Percentiles rank a stretch among this genome's conserved stretches.
phyloP scores from a whole-genome alignment of 768 basidiomycete genomes.

The Agaricus blazei region DNA sequence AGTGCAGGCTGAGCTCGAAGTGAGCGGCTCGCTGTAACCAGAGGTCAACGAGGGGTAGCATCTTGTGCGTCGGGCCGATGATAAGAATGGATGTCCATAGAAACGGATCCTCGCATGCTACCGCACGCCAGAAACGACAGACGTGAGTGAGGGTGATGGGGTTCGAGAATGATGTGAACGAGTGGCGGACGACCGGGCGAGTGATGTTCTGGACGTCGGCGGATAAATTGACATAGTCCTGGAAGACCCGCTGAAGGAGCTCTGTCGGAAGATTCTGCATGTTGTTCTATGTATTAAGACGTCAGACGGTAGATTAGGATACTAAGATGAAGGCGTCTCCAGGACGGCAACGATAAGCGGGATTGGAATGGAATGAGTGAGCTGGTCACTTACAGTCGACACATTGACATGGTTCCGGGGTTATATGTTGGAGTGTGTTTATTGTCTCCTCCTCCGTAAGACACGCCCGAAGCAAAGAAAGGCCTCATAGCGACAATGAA shows the following conservation, averaged over 20 bases:
- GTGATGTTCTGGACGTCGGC: background rate
- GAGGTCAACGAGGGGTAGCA: background rate
- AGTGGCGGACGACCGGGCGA: background rate
- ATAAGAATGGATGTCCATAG: background rate
- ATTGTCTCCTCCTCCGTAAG: too few relatives aligned
- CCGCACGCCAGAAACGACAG: background rate
- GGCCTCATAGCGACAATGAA: too few relatives aligned
- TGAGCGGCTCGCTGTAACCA: background rate
- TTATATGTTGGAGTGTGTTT: too few relatives aligned
- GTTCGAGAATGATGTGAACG: background rate
- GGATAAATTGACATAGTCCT: background rate
- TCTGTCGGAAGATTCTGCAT: background rate
- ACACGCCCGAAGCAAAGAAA: too few relatives aligned
- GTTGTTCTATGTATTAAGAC: background rate
- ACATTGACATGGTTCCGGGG: too few relatives aligned
- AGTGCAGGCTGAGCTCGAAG: background rate
- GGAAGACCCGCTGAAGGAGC: background rate
- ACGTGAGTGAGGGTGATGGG: constrained; percentile 3
- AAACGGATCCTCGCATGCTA: background rate
- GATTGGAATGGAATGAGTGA: too few relatives aligned
- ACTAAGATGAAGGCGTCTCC: too few relatives aligned
- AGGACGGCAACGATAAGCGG: too few relatives aligned
- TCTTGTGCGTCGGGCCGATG: background rate
- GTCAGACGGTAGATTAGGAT: too few relatives aligned
- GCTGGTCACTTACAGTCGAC: too few relatives aligned